Base-by-base conservation (phyloP, 805 yeast genomes). In the Kazachstania martiniae region DNA sequence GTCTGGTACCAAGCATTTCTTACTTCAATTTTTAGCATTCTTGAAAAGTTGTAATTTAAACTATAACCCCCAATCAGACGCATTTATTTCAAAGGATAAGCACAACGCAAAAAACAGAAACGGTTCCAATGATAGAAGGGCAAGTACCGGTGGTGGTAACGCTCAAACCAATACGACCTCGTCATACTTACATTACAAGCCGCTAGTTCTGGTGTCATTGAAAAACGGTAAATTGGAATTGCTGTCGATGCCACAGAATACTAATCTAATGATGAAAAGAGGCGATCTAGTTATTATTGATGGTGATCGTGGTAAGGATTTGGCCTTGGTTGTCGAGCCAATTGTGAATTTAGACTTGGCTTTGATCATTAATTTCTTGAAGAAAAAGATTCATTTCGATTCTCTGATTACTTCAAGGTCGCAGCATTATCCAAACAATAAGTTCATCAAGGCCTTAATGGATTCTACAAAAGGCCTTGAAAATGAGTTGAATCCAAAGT, bases 241-340 rank as follows among this genome's bases (percentile, higher is more conserved):
- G 21, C 63, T 80, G 27, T 74, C 84, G 3, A 72, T 74, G 23
- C 81, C 86, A 4, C 69, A 69, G 40, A 72, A 70, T 44, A 72
- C 85, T 12, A 79, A 78, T 45, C 59, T 81, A 31, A 57, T 58
- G 33, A 61, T 80, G 40, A 68, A 65, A 42, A 63, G 70, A 27
- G 63, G 70, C 35, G 91, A 81, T 55, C 64, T 81, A 48, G 80
- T 81, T 8, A 72, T 81, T 14, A 78, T 79, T 36, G 93, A 81
- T 59, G 93, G 91, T 33, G 93, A 81, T 52, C 64, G 93, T 40
- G 93, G 93, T 17, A 79, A 78, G 46, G 93, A 81, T 54, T 55
- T 81, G 41, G 87, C 78, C 8, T 68, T 76, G 70, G 74, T 81
- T 26, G 58, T 80, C 17, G 80, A 77, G 40, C 85, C 89, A 1